These are phyloP conservation scores for Ophiostoma montium DNA, from an alignment of 2,329 filamentous ascomycete genomes.

Conservation along the genomic window DNA sequence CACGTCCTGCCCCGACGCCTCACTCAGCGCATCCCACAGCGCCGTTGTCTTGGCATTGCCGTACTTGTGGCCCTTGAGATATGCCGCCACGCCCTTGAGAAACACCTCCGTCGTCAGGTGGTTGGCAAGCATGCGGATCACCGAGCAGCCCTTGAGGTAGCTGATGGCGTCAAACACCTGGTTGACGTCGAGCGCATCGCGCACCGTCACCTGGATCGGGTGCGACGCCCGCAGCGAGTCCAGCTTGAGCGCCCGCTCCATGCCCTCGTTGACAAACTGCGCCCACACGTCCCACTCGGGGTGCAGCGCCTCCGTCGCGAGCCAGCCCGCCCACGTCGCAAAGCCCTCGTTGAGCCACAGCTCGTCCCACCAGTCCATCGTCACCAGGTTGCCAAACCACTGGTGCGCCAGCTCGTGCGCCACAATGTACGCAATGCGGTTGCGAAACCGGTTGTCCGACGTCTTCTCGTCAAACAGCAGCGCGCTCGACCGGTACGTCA, in stretches of 20 bases:
- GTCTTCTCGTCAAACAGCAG: constrained; percentile 91
- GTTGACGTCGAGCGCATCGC: constrained; percentile 87
- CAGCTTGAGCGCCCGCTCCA: constrained; percentile 80
- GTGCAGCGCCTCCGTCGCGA: constrained; percentile 79
- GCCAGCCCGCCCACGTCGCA: constrained; percentile 96
- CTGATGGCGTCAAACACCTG: constrained; percentile 97
- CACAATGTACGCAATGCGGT: constrained; percentile 89
- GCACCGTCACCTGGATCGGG: constrained; percentile 89
- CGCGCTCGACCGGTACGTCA: constrained; percentile 90
- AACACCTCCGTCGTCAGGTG: constrained; percentile 82
- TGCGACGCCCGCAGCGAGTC: constrained; percentile 86
- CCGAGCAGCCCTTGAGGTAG: constrained; percentile 91
- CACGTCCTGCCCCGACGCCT: constrained; percentile 79
- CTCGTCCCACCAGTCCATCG: constrained; percentile 98
- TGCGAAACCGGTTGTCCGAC: constrained; percentile 82
- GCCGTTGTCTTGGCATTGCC: constrained; percentile 83
- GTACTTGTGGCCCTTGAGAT: constrained; percentile 79
- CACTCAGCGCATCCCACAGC: constrained; percentile 75
- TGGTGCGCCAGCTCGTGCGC: constrained; percentile 97
- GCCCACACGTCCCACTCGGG: constrained; percentile 98
- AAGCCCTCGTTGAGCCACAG: constrained; percentile 97
- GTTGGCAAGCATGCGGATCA: constrained; percentile 89
- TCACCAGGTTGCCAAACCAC: constrained; percentile 96
- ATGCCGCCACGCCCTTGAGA: constrained; percentile 76
- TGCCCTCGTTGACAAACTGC: constrained; percentile 90